Conservation (phyloP, 176 grass and related monocot species). For the Bolboschoenus planiculmis region DNA sequence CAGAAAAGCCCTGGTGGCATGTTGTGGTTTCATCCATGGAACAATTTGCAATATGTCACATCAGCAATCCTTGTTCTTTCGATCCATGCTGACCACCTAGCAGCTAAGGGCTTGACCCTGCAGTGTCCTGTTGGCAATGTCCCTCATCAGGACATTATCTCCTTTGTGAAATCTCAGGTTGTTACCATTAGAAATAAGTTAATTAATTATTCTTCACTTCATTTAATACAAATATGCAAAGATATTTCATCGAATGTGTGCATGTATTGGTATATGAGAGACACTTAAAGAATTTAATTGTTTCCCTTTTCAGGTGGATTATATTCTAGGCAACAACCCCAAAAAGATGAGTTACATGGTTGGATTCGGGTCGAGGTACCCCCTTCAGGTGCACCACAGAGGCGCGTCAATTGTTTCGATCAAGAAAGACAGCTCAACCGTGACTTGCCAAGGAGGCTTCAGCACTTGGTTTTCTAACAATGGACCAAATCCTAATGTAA, state of each 20-base stretch:
- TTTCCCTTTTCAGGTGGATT: constrained; percentile 33
- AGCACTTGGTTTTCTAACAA: constrained; percentile 16
- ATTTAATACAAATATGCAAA: not conserved
- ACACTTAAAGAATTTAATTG: not conserved
- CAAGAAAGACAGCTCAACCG: not conserved
- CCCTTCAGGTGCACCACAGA: constrained; percentile 56
- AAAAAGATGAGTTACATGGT: constrained; percentile 81
- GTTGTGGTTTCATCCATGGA: constrained; percentile 44
- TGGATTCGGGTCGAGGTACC: constrained; percentile 37
- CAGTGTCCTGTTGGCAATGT: constrained; percentile 12
- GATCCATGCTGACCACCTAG: constrained; percentile 43
- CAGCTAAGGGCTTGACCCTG: not conserved
- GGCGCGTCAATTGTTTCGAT: constrained; percentile 63
- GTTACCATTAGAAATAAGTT: not conserved
- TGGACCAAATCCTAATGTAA: constrained; percentile 46
- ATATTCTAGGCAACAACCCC: constrained; percentile 60
- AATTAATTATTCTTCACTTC: not conserved
- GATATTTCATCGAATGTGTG: not conserved
- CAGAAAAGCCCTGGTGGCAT: constrained; percentile 45
- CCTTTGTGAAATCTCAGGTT: constrained; percentile 32
- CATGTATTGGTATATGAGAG: not conserved
- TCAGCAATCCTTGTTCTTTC: constrained; percentile 40
- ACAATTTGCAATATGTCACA: constrained; percentile 51
- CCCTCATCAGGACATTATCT: constrained; percentile 22
- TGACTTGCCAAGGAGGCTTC: constrained; percentile 49